phyloP scores from a whole-genome alignment of 352 stramenopile genomes.

The Phytophthora cajani region DNA sequence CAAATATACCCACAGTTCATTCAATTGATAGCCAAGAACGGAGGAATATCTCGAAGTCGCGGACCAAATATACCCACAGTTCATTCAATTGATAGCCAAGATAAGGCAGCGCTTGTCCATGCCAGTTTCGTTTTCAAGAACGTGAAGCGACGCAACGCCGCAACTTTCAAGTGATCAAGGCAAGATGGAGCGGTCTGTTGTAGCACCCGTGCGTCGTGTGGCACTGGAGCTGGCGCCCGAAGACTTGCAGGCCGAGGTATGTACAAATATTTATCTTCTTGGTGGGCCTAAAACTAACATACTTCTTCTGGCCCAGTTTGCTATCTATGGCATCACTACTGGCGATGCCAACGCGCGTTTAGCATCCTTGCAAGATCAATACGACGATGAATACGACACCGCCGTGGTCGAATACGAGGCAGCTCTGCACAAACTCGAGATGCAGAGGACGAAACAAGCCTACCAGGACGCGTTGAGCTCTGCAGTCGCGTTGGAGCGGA shows the following conservation, averaged over 20 bases:
- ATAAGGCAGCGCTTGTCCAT: background rate
- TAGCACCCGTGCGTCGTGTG: constrained; percentile 42
- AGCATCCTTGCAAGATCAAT: constrained; percentile 56
- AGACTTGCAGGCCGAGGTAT: constrained; percentile 68
- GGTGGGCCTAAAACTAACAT: background rate
- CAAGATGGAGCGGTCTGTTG: constrained; percentile 31
- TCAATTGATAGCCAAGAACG: too few relatives aligned
- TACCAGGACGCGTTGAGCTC: constrained; percentile 51
- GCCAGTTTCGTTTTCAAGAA: constrained; percentile 20
- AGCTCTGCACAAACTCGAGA: constrained; percentile 42
- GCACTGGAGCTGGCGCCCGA: constrained; percentile 59
- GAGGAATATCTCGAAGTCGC: too few relatives aligned
- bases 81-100: too few relatives aligned
- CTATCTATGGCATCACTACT: constrained; percentile 54
- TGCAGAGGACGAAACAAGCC: constrained; percentile 55
- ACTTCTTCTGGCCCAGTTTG: constrained; percentile 37
- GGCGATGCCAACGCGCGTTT: constrained; percentile 56
- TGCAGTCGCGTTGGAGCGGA: constrained; percentile 45
- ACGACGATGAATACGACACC: constrained; percentile 69
- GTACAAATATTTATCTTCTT: too few relatives aligned
- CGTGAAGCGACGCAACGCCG: constrained; percentile 23
- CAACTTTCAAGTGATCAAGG: background rate
- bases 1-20: too few relatives aligned
- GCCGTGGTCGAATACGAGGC: constrained; percentile 44
- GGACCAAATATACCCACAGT: too few relatives aligned